A percentile compares a stretch with the other conserved stretches of the same genome.
Conservation (phyloP, 352 stramenopile species). For the Phytophthora melonis region DNA sequence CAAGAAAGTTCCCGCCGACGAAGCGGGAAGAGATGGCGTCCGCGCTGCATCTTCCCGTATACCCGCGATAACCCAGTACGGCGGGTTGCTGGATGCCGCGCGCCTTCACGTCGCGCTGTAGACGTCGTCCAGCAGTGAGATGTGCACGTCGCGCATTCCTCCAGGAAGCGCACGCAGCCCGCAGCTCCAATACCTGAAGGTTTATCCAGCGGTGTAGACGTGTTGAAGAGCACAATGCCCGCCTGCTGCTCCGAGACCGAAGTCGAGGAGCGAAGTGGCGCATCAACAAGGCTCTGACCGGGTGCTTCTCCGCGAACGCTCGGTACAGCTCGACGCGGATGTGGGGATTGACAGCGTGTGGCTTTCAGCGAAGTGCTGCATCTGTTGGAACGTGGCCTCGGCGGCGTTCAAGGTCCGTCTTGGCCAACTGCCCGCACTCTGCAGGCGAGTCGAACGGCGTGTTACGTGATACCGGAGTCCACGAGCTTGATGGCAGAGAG, state of each 20-base stretch:
- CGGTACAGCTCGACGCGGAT: constrained; percentile 57
- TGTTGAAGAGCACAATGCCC: constrained; percentile 51
- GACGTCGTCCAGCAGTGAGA: constrained; percentile 39
- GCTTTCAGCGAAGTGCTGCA: constrained; percentile 62
- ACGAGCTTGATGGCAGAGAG: constrained; percentile 53
- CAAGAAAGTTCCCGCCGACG: constrained; percentile 28
- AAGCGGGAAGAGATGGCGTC: constrained; percentile 42
- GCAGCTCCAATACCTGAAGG: constrained; percentile 56
- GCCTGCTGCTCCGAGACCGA: constrained; percentile 51
- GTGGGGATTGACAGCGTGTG: constrained; percentile 57
- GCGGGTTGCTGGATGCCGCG: constrained; percentile 43
- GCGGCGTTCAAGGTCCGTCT: constrained; percentile 56
- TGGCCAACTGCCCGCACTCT: constrained; percentile 65
- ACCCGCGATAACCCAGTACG: constrained; percentile 43
- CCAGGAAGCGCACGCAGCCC: constrained; percentile 41
- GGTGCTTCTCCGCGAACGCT: constrained; percentile 41
- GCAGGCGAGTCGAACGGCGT: constrained; percentile 46
- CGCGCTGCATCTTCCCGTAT: constrained; percentile 47
- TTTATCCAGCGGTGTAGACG: constrained; percentile 47
- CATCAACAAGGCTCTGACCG: constrained; percentile 46
- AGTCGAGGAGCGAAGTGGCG: constrained; percentile 49
- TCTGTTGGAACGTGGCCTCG: constrained; percentile 58
- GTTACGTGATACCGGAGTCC: constrained; percentile 56
- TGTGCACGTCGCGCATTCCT: constrained; percentile 27
- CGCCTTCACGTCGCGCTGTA: constrained; percentile 26